These are phyloP conservation scores for Butyriboletus appendiculatus DNA, from an alignment of 1,284 basidiomycete species.

Conservation along the genomic window DNA sequence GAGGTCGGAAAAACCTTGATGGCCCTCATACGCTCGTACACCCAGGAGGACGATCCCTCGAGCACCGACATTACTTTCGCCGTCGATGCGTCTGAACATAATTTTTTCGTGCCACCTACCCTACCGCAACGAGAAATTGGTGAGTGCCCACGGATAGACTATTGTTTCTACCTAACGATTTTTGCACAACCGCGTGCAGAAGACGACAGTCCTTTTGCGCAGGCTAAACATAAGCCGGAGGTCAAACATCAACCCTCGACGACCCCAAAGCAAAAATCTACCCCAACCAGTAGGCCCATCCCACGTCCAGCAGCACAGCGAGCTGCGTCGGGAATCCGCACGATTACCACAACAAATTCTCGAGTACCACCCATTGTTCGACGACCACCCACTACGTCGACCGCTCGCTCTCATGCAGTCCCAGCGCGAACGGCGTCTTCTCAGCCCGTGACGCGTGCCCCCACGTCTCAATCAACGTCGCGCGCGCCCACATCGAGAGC, in stretches of 20 bases:
- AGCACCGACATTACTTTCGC: slow-evolving; percentile 30
- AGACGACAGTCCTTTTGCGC: slow-evolving; percentile 33
- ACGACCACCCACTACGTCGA: slow-evolving; percentile 8
- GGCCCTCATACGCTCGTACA: slow-evolving; percentile 42
- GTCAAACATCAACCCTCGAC: slow-evolving; percentile 13
- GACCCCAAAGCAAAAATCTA: not conserved
- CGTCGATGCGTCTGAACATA: slow-evolving; percentile 31
- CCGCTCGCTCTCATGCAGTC: slow-evolving; percentile 6
- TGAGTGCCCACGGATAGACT: slow-evolving; percentile 16
- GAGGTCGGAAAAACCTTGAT: slow-evolving; percentile 49
- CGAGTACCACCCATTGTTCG: slow-evolving; percentile 12
- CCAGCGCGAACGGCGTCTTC: slow-evolving; percentile 11
- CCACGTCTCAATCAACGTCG: slow-evolving; percentile 27
- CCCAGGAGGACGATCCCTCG: slow-evolving; percentile 38
- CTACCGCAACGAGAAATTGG: slow-evolving; percentile 40
- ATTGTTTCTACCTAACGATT: not conserved
- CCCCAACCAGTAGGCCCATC: not conserved
- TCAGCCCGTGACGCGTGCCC: slow-evolving; percentile 24
- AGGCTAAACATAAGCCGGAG: slow-evolving; percentile 11
- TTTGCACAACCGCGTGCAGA: slow-evolving; percentile 7
- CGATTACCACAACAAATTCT: slow-evolving; percentile 1
- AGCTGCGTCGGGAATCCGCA: slow-evolving; percentile 3
- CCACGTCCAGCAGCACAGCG: slow-evolving; percentile 13
- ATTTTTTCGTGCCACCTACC: slow-evolving; percentile 18
- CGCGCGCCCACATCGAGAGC: slow-evolving; percentile 17